Percentiles rank a stretch among this genome's conserved stretches.
Evolutionary conservation across 2,329 filamentous ascomycete genomes (phyloP).

Genomic region (Nigrospora oryzae): DNA sequence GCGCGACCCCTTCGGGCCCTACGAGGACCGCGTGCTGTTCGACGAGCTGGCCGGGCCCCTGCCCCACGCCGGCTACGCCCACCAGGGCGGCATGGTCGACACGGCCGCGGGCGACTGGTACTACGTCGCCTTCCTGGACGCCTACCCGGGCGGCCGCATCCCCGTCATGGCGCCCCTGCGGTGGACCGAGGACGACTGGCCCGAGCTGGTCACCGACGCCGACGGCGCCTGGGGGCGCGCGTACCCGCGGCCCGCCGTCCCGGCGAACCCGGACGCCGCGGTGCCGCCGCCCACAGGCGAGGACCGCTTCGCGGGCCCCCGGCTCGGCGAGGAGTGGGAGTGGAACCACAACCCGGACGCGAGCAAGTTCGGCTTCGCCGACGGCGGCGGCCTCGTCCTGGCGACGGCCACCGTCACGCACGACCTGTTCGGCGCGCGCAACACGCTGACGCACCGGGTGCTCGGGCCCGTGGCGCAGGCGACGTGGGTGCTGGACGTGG

Average conservation of each 20-base stretch:
- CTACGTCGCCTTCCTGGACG: constrained; percentile 45
- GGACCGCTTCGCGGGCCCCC: constrained; percentile 32
- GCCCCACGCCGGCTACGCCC: constrained; percentile 30
- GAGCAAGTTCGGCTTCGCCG: constrained; percentile 27
- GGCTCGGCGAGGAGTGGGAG: constrained; percentile 38
- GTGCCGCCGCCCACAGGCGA: constrained; percentile 19
- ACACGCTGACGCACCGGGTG: constrained; percentile 36
- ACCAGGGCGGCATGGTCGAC: constrained; percentile 47
- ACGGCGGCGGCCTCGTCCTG: constrained; percentile 30
- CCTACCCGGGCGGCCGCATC: constrained; percentile 45
- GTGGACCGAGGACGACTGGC: constrained; percentile 41
- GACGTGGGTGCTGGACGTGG: constrained; percentile 38
- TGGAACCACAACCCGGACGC: constrained; percentile 53
- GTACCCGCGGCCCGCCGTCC: constrained; percentile 19
- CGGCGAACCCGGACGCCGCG: constrained; percentile 16
- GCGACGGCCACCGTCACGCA: constrained; percentile 38
- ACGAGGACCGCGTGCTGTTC: constrained; percentile 31
- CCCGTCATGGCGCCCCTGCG: constrained; percentile 44
- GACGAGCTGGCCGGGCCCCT: constrained; percentile 28
- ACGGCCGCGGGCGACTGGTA: constrained; percentile 43
- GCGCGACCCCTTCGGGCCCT: constrained; percentile 40
- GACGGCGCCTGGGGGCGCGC: constrained; percentile 32
- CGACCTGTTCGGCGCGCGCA: constrained; percentile 35
- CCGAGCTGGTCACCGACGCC: constrained; percentile 27
- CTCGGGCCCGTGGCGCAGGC: constrained; percentile 32